These are phyloP conservation scores for Nothophaeocryptopus gaeumannii DNA, from an alignment of 2,329 filamentous ascomycete species.

Conservation along the genomic window DNA sequence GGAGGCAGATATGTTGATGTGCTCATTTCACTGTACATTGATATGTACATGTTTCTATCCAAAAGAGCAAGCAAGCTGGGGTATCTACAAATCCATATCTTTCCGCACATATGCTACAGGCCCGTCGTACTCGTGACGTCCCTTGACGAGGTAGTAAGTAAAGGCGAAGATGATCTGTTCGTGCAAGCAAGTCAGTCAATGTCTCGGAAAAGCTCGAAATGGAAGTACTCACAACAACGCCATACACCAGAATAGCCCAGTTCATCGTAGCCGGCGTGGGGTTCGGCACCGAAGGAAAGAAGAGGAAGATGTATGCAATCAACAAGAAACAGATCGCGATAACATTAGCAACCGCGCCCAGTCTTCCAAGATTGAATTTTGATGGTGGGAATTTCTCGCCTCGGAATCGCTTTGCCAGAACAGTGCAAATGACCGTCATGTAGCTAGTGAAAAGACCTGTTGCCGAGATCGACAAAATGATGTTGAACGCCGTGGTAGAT, in stretches of 20 bases:
- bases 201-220: too few species aligned
- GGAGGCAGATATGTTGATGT: background rate
- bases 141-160: constrained; percentile 19
- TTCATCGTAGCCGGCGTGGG: constrained; percentile 30
- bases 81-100: constrained; percentile 11
- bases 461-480: constrained; percentile 41
- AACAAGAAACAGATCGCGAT: constrained; percentile 22
- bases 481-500: constrained; percentile 42
- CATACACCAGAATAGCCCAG: constrained; percentile 31
- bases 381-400: constrained; percentile 23
- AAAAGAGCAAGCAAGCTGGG: too few species aligned
- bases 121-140: constrained; percentile 25
- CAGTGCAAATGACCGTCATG: constrained; percentile 23
- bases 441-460: constrained; percentile 27
- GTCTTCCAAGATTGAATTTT: constrained; percentile 24
- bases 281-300: constrained; percentile 27
- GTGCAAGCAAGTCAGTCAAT: too few species aligned
- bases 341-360: constrained; percentile 31
- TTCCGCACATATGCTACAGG: constrained; percentile 24
- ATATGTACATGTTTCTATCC: too few species aligned
- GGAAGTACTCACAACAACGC: constrained; percentile 7
- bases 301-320: constrained; percentile 24
- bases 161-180: constrained; percentile 16
- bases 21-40: background rate
- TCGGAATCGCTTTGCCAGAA: constrained; percentile 23